Conservation (phyloP, 352 stramenopile species). For the Blastocystis sp. region DNA sequence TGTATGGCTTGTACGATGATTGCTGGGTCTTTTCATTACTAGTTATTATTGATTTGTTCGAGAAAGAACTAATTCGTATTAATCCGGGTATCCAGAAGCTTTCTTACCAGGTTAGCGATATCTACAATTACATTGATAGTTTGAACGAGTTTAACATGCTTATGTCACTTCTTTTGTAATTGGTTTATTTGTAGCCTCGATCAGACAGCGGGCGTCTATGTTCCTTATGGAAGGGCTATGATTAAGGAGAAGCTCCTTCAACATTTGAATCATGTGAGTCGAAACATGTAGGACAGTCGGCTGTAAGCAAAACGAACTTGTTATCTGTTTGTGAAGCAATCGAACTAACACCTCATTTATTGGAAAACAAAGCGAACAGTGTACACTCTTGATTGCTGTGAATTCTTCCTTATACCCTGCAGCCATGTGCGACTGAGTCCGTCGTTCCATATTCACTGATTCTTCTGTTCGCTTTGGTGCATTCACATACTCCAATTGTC, state of each 20-base stretch:
- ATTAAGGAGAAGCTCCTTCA: constrained; percentile 44
- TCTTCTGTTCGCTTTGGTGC: background rate
- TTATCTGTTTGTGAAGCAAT: background rate
- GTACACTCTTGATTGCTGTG: constrained; percentile 2
- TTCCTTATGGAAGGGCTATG: constrained; percentile 16
- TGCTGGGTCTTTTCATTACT: background rate
- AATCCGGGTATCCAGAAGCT: constrained; percentile 24
- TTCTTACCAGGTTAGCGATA: constrained; percentile 40
- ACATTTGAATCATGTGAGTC: background rate
- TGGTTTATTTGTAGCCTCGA: background rate
- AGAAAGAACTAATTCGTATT: constrained; percentile 32
- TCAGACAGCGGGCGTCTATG: background rate
- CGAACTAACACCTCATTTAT: constrained; percentile 8
- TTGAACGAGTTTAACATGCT: constrained; percentile 49
- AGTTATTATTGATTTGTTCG: constrained; percentile 33
- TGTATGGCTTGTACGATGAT: constrained; percentile 23
- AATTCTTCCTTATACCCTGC: constrained; percentile 28
- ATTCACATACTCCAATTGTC: constrained; percentile 39
- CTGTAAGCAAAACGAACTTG: background rate
- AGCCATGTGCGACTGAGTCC: background rate
- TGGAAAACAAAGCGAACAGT: background rate
- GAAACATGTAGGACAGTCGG: background rate
- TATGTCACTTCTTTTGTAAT: constrained; percentile 1
- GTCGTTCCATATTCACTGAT: background rate
- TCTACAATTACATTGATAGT: constrained; percentile 24